Evolutionary conservation across 768 basidiomycete species (phyloP).

Genomic region (Boletus pseudo-olivaceus): DNA sequence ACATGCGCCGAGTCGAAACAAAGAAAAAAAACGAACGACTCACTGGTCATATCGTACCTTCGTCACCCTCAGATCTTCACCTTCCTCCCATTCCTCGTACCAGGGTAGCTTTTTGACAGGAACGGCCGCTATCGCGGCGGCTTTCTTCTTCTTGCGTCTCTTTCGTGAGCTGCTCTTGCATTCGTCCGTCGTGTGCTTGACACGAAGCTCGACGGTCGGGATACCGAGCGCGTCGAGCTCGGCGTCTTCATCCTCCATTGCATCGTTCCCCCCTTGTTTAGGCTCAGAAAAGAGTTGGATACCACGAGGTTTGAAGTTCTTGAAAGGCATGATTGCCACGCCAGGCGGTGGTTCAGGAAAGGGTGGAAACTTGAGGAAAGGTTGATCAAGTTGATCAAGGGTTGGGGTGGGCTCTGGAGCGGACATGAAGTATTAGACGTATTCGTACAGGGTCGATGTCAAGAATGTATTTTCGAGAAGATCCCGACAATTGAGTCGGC

Average conservation of each 20-base stretch:
- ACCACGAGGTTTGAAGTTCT: slow-evolving; percentile 52
- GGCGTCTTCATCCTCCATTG: slow-evolving; percentile 36
- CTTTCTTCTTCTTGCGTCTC: slow-evolving; percentile 43
- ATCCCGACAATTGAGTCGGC: slow-evolving; percentile 17
- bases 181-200: slow-evolving; percentile 51
- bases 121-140: slow-evolving; percentile 12
- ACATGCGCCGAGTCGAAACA: background rate
- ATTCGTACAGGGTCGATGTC: slow-evolving; percentile 12
- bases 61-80: slow-evolving; percentile 45
- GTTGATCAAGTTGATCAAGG: slow-evolving; percentile 5
- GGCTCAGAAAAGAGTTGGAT: slow-evolving; percentile 49
- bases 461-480: slow-evolving; percentile 2
- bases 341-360: slow-evolving; percentile 46
- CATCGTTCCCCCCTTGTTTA: slow-evolving; percentile 30
- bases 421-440: slow-evolving; percentile 20
- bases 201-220: slow-evolving; percentile 54
- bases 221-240: slow-evolving; percentile 69
- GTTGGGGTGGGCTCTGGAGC: slow-evolving; percentile 10
- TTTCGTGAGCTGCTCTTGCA: slow-evolving; percentile 56
- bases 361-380: slow-evolving; percentile 41
- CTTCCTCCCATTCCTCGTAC: slow-evolving; percentile 73
- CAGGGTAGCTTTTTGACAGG: slow-evolving; percentile 40
- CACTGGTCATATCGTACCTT: slow-evolving; percentile 49
- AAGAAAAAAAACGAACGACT: slow-evolving; percentile 17
- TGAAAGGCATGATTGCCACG: slow-evolving; percentile 52